Percentiles rank a stretch among this genome's conserved stretches.
These are phyloP conservation scores for Naganishia friedmannii DNA, from an alignment of 768 basidiomycete species.

Conservation along the genomic window DNA sequence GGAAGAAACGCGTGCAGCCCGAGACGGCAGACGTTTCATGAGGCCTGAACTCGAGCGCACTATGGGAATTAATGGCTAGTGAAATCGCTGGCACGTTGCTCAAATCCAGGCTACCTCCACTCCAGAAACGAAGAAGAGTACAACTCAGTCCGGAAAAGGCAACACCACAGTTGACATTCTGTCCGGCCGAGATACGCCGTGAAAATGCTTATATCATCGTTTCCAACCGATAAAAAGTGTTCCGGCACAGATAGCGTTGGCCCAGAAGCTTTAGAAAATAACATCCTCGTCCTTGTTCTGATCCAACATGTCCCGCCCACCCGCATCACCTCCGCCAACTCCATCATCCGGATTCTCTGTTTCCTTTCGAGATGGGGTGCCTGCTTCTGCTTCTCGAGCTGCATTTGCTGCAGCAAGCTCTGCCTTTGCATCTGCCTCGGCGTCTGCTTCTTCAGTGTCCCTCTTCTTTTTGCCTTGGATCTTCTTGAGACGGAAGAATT, in stretches of 20 bases:
- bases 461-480: slow-evolving; percentile 97
- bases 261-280: slow-evolving; percentile 66
- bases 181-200: too few species aligned
- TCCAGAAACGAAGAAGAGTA: too few species aligned
- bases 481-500: slow-evolving; percentile 77
- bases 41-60: too few species aligned
- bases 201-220: too few species aligned
- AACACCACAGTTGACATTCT: too few species aligned
- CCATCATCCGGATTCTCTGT: slow-evolving; percentile 47
- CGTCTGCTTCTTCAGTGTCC: slow-evolving; percentile 59
- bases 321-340: slow-evolving; percentile 51
- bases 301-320: slow-evolving; percentile 64
- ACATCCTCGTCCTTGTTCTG: slow-evolving; percentile 82
- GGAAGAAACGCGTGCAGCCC: too few species aligned
- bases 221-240: too few species aligned
- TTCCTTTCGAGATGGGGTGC: slow-evolving; percentile 26
- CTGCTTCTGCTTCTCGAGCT: slow-evolving; percentile 17
- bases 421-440: slow-evolving; percentile 29
- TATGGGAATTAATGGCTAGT: too few species aligned
- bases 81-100: too few species aligned
- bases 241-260: neutral
- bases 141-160: too few species aligned
- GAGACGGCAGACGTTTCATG: too few species aligned
- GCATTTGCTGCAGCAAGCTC: slow-evolving; percentile 43
- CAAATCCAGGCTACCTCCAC: too few species aligned